Percentiles rank a stretch among this genome's conserved stretches.
Evolutionary conservation across 2,329 filamentous ascomycete genomes (phyloP).

Genomic region (Trichoderma polysporum): DNA sequence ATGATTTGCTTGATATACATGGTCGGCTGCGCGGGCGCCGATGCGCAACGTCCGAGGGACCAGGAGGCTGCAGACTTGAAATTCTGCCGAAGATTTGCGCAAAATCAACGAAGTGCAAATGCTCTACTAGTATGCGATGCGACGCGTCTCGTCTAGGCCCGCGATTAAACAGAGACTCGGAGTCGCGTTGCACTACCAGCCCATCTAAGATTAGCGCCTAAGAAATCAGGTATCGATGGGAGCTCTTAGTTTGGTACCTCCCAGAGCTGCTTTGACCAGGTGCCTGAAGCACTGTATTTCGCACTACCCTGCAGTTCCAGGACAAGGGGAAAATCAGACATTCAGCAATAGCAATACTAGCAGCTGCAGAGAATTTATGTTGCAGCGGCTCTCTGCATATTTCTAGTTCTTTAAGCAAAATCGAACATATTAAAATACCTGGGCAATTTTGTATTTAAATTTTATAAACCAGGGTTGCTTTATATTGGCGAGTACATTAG

Average conservation of each 20-base stretch:
- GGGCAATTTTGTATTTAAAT: too few relatives aligned
- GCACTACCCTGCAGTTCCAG: neutral
- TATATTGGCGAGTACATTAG: too few relatives aligned
- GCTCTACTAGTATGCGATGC: slow-evolving; percentile 21
- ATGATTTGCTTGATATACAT: slow-evolving; percentile 99
- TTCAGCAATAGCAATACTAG: neutral
- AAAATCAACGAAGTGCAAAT: slow-evolving; percentile 9
- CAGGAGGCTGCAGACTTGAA: slow-evolving; percentile 29
- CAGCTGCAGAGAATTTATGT: neutral
- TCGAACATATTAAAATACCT: too few relatives aligned
- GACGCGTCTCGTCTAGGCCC: slow-evolving; percentile 23
- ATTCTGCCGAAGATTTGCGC: slow-evolving; percentile 21
- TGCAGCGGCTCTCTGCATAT: too few relatives aligned
- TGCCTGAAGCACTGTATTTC: neutral
- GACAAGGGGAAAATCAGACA: neutral
- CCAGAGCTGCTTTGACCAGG: neutral
- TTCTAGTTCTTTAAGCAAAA: too few relatives aligned
- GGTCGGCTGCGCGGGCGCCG: slow-evolving; percentile 42
- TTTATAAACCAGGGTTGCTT: too few relatives aligned
- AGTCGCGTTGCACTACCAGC: slow-evolving; percentile 27
- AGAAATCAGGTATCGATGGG: slow-evolving; percentile 19
- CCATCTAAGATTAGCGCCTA: slow-evolving; percentile 30
- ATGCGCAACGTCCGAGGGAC: slow-evolving; percentile 38
- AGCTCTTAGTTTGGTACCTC: neutral
- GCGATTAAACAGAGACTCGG: slow-evolving; percentile 21